phyloP scores from a whole-genome alignment of 73 alveolate species.

The Durusdinium trenchii region DNA sequence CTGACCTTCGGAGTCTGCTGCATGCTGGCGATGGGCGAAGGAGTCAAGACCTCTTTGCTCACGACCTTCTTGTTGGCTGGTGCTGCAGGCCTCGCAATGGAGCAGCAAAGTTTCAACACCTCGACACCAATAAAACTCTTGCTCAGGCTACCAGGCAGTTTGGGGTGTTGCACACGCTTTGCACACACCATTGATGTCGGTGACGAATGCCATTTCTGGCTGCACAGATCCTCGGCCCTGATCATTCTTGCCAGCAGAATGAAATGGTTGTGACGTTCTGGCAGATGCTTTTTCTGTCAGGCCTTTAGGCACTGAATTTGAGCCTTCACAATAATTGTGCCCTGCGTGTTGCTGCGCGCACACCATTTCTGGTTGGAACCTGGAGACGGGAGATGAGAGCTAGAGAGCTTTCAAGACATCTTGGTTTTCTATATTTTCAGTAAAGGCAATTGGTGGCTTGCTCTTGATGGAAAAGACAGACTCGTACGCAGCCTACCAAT shows the following conservation, averaged over 20 bases:
- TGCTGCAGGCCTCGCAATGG: constrained; percentile 96
- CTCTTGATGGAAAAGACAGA: constrained; percentile 69
- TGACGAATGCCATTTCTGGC: constrained; percentile 98
- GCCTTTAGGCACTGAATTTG: no score
- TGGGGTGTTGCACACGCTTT: constrained; percentile 98
- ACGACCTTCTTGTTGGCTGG: constrained; percentile 97
- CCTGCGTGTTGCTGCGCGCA: neutral
- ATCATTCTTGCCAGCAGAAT: neutral
- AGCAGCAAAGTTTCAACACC: neutral
- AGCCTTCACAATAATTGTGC: neutral
- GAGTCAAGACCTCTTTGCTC: constrained; percentile 89
- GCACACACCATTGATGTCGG: constrained; percentile 98
- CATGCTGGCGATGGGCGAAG: constrained; percentile 82
- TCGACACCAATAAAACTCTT: neutral
- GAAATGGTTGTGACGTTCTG: neutral
- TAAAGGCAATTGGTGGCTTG: constrained; percentile 65
- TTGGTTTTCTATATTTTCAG: no score
- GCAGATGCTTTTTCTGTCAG: neutral
- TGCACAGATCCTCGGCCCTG: constrained; percentile 52
- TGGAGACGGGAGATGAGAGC: no score
- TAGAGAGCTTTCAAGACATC: no score
- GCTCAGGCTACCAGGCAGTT: constrained; percentile 97
- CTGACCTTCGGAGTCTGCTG: constrained; percentile 87
- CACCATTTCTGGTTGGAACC: no score
- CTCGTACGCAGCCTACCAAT: constrained; percentile 7